Percentiles rank a stretch among this genome's conserved stretches.
phyloP scores from a whole-genome alignment of 768 basidiomycete species.

The Amanita rimosa region DNA sequence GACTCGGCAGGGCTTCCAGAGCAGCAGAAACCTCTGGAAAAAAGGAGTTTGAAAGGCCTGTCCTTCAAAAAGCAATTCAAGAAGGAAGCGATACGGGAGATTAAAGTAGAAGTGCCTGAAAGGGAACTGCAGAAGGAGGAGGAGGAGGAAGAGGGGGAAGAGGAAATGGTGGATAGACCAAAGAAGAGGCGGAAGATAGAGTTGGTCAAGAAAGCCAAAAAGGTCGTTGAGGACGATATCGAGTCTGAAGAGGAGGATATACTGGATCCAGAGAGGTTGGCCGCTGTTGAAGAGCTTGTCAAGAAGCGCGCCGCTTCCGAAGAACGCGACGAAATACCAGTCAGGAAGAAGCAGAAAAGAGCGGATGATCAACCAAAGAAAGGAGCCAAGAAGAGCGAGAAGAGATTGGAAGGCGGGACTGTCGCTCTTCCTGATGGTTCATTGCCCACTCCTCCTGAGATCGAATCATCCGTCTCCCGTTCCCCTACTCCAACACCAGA shows the following conservation, averaged over 20 bases:
- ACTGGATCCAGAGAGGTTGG: conserved; percentile 14
- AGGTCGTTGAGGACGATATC: conserved; percentile 25
- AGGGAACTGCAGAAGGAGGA: conserved; percentile 17
- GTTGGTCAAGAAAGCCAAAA: conserved; percentile 20
- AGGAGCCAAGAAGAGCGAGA: conserved; percentile 22
- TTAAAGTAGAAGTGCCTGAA: conserved; percentile 16
- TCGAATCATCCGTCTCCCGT: conserved; percentile 41
- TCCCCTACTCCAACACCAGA: conserved; percentile 32
- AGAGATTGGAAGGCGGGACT: conserved; percentile 26
- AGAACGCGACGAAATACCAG: conserved; percentile 27
- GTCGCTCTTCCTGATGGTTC: conserved; percentile 39
- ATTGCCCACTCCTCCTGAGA: conserved; percentile 36
- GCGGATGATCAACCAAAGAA: conserved; percentile 23
- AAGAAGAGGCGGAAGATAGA: conserved; percentile 53
- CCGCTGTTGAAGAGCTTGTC: conserved; percentile 18
- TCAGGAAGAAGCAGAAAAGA: conserved; percentile 33
- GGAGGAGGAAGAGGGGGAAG: conserved; percentile 17
- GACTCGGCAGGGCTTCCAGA: conserved; percentile 6
- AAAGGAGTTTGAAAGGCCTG: conserved; percentile 32
- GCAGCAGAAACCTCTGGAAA: conserved; percentile 19
- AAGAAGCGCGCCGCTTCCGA: conserved; percentile 38
- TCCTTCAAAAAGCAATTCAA: conserved; percentile 37
- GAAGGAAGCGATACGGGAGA: conserved; percentile 28
- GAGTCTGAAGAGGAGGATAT: conserved; percentile 55
- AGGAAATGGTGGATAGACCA: conserved; percentile 32